These are phyloP conservation scores for Aurantiochytrium sp. DNA, from an alignment of 108 stramenopile species.

Conservation along the genomic window DNA sequence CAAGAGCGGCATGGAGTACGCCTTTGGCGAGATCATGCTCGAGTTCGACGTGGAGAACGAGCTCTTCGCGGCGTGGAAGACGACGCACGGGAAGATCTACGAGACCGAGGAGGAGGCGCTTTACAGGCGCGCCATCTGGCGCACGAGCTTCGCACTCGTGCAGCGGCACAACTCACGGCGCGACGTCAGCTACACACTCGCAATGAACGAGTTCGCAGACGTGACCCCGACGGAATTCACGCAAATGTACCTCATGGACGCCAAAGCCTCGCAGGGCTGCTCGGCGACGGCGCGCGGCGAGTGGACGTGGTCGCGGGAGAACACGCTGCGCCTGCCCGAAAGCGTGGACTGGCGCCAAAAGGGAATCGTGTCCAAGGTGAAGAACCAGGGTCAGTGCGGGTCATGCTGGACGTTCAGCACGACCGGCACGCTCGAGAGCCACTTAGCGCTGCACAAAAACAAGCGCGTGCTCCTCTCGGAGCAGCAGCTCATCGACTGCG, in stretches of 20 bases:
- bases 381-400: slow-evolving; percentile 76
- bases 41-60: not conserved
- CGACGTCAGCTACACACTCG: slow-evolving; percentile 6
- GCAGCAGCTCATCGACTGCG: slow-evolving; percentile 57
- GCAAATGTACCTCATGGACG: not conserved
- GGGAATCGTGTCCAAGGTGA: slow-evolving; percentile 45
- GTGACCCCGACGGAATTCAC: slow-evolving; percentile 27
- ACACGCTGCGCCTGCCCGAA: not conserved
- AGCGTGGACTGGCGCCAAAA: slow-evolving; percentile 25
- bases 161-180: slow-evolving; percentile 15
- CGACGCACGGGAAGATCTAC: not conserved
- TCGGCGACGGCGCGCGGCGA: not conserved
- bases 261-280: not conserved
- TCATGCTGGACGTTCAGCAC: slow-evolving; percentile 97
- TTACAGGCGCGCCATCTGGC: slow-evolving; percentile 18
- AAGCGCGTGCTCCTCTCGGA: slow-evolving; percentile 54
- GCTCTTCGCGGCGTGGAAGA: not conserved
- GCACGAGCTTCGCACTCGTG: not conserved
- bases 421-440: slow-evolving; percentile 82
- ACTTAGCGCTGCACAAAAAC: slow-evolving; percentile 55
- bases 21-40: too few relatives aligned
- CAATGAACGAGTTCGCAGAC: slow-evolving; percentile 37
- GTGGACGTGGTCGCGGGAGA: not conserved
- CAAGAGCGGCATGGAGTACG: too few relatives aligned
- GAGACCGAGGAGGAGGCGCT: not conserved